Conservation (phyloP, 352 stramenopile genomes). For the Globisporangium sylvaticum region DNA sequence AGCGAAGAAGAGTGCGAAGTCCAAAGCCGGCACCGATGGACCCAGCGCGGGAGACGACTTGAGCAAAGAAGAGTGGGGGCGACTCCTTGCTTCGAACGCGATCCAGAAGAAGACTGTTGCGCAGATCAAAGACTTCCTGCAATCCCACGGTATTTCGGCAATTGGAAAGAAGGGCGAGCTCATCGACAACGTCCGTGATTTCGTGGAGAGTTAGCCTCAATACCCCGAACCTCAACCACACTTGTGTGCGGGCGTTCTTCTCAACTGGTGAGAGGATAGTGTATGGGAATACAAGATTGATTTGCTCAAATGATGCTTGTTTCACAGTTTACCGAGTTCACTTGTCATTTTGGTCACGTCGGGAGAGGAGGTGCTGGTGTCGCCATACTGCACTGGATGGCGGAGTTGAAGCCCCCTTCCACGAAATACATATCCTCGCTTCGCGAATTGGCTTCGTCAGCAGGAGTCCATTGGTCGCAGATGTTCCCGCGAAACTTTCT, state of each 20-base stretch:
- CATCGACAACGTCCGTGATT: slow-evolving; percentile 40
- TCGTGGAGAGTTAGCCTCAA: slow-evolving; percentile 24
- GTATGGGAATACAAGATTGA: background rate
- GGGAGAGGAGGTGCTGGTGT: background rate
- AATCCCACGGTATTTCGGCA: slow-evolving; percentile 35
- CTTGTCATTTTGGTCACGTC: background rate
- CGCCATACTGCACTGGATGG: background rate
- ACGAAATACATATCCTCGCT: slow-evolving; percentile 3
- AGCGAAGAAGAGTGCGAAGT: slow-evolving; percentile 38
- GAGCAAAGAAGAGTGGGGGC: slow-evolving; percentile 46
- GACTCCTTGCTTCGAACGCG: slow-evolving; percentile 35
- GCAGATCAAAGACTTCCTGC: slow-evolving; percentile 68
- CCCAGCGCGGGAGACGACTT: slow-evolving; percentile 33
- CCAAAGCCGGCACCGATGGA: slow-evolving; percentile 14
- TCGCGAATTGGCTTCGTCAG: background rate
- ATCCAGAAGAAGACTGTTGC: slow-evolving; percentile 74
- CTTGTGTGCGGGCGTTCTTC: background rate
- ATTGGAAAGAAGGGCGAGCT: slow-evolving; percentile 66
- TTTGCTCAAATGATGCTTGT: background rate
- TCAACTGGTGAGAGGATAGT: background rate
- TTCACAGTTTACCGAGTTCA: background rate
- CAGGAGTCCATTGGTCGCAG: background rate
- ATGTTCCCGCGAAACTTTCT: background rate
- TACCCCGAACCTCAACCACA: background rate
- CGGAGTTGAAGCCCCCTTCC: background rate